These are phyloP conservation scores for Syzygium syzygioides DNA, from an alignment of 441 rosid genomes.

Conservation along the genomic window DNA sequence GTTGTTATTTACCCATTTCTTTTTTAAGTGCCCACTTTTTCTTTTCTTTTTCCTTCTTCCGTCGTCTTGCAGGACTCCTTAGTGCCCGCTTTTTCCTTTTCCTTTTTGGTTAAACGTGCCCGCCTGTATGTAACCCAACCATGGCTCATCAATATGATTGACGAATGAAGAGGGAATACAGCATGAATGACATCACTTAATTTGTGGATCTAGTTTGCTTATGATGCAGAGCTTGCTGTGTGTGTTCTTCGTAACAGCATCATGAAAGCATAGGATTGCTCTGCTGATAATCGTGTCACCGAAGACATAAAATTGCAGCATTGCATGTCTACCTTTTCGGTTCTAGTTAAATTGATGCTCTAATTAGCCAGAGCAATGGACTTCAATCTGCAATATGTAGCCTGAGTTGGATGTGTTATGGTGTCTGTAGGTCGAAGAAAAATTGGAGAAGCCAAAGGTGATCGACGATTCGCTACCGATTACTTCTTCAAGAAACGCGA, in stretches of 20 bases:
- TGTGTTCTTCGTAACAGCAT: background rate
- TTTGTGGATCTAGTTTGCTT: background rate
- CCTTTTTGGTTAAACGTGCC: background rate
- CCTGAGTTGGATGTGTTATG: background rate
- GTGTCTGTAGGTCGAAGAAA: constrained; percentile 26
- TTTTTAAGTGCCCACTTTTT: too few relatives aligned
- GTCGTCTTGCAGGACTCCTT: too few relatives aligned
- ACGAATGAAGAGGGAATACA: background rate
- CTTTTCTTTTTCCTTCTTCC: too few relatives aligned
- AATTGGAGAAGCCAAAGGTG: constrained; percentile 37
- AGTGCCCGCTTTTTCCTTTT: background rate
- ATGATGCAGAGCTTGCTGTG: background rate
- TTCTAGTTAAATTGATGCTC: background rate
- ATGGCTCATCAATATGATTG: background rate
- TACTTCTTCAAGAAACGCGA: constrained; percentile 55
- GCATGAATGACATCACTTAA: background rate
- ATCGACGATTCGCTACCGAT: constrained; percentile 69
- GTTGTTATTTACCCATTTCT: background rate
- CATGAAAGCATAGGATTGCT: too few relatives aligned
- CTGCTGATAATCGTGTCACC: too few relatives aligned
- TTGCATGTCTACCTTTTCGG: too few relatives aligned
- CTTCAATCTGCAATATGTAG: background rate
- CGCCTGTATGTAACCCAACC: background rate
- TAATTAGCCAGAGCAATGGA: background rate
- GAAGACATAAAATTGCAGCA: too few relatives aligned